Base-by-base conservation (phyloP, 1,139 yeast species). In the Candida glucosophila region DNA sequence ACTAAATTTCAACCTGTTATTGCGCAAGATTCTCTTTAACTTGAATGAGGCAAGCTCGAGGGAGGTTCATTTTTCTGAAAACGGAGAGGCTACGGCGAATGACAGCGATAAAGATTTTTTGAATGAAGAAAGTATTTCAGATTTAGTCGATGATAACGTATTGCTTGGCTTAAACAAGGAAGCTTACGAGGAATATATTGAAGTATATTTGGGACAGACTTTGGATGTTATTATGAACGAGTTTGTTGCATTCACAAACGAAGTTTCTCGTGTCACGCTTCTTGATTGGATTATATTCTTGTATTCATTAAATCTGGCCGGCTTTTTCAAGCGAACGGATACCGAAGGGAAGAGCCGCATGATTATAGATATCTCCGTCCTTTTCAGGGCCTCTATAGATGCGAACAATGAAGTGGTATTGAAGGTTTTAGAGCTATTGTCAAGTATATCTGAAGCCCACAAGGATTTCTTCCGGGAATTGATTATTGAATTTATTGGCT, bases 201-300 rank as follows among this genome's bases (percentile, higher is more conserved):
- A 63, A 33, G 43, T 51, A 18, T 60, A 63, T 27, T 47, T 64
- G 27, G 49, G 52, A 5, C 39, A 43, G 10, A 59, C 66, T 0
- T 44, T 63, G 21, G 49, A 50, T 16, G 47, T 51, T 2, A 58
- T 62, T 9, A 52, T 56, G 42, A 44, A 49, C 22, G 66, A 60
- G 35, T 62, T 60, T 31, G 45, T 59, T 15, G 49, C 52, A 17
- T 8, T 8, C 9, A 33, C 49, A 30, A 79, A 83, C 39, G 95
- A 85, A 36, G 73, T 78, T 18, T 82, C 96, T 1, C 64, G 92
- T 36, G 68, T 86, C 12, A 86, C 93, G 0, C 81, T 93, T 12
- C 58, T 92, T 23, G 95, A 88, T 38, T 92, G 98, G 98, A 61
- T 92, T 19, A 77, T 78, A 14, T 75, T 85, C 66, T 62, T 92